phyloP scores from a whole-genome alignment of 2,329 filamentous ascomycete genomes.

The Phoma sp. region DNA sequence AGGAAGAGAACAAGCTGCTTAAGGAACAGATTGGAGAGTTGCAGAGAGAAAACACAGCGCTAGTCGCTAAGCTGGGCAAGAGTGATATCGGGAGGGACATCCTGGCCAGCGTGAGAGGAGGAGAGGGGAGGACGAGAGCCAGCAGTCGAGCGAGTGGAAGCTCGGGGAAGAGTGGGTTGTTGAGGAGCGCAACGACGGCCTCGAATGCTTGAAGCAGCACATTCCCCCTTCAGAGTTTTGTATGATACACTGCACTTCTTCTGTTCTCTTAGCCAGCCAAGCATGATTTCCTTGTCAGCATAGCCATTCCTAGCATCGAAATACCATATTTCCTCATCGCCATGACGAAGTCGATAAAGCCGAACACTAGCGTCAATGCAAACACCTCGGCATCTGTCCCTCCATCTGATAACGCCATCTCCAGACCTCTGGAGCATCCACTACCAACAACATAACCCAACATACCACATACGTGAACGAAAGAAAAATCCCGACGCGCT shows the following conservation, averaged over 20 bases:
- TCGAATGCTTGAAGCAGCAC: neutral
- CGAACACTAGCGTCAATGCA: conserved; percentile 4
- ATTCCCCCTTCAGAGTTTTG: neutral
- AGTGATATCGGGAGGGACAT: conserved; percentile 44
- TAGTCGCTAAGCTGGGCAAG: conserved; percentile 56
- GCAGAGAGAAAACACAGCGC: conserved; percentile 63
- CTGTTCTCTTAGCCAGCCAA: no score
- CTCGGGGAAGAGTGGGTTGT: conserved; percentile 29
- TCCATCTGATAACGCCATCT: conserved; percentile 3
- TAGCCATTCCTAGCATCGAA: no score
- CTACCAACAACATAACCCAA: neutral
- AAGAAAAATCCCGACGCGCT: no score
- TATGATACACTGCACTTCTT: no score
- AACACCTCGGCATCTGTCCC: conserved; percentile 1
- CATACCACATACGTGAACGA: neutral
- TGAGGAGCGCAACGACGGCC: conserved; percentile 19
- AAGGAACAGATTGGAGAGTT: conserved; percentile 60
- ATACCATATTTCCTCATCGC: no score
- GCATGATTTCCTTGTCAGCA: no score
- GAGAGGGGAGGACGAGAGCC: conserved; percentile 30
- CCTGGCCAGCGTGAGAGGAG: conserved; percentile 37
- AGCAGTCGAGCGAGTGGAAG: conserved; percentile 34
- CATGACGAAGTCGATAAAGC: no score
- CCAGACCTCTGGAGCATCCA: neutral
- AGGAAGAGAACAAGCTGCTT: conserved; percentile 58